A percentile compares a stretch with the other conserved stretches of the same genome.
These are phyloP conservation scores for Microstegium vimineum DNA, from an alignment of 176 grass and related monocot genomes.

Conservation along the genomic window DNA sequence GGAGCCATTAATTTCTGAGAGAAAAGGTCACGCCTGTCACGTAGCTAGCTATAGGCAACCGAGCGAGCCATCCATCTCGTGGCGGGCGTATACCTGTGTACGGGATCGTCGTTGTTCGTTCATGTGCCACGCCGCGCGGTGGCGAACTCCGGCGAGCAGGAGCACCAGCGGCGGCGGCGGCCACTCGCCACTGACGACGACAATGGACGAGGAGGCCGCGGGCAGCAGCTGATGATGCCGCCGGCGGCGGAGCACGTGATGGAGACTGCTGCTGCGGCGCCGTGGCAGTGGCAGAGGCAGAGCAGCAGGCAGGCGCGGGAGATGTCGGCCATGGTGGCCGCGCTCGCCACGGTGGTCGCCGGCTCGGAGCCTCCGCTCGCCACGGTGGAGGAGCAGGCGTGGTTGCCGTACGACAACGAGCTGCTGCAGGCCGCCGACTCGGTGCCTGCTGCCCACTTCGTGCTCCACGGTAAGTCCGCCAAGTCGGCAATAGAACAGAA, in stretches of 20 bases:
- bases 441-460: background rate
- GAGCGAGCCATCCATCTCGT: too few relatives aligned
- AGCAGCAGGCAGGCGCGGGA: constrained; percentile 46
- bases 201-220: background rate
- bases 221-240: background rate
- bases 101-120: background rate
- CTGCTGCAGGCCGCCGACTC: background rate
- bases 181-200: background rate
- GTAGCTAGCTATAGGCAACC: background rate
- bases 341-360: constrained; percentile 48
- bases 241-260: background rate
- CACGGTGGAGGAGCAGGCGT: constrained; percentile 26
- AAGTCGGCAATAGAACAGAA: too few relatives aligned
- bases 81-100: too few relatives aligned
- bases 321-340: constrained; percentile 77
- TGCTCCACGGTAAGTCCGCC: too few relatives aligned
- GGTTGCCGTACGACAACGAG: constrained; percentile 26
- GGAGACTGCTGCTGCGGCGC: background rate
- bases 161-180: background rate
- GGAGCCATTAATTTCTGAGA: background rate
- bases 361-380: constrained; percentile 26
- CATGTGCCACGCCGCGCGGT: constrained; percentile 50
- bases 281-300: constrained; percentile 36
- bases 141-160: constrained; percentile 38
- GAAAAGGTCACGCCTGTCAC: background rate